Evolutionary conservation across 805 yeast genomes (phyloP), one percentile per base, ranked within the genome.

Genomic region (Candida mattraensis): DNA sequence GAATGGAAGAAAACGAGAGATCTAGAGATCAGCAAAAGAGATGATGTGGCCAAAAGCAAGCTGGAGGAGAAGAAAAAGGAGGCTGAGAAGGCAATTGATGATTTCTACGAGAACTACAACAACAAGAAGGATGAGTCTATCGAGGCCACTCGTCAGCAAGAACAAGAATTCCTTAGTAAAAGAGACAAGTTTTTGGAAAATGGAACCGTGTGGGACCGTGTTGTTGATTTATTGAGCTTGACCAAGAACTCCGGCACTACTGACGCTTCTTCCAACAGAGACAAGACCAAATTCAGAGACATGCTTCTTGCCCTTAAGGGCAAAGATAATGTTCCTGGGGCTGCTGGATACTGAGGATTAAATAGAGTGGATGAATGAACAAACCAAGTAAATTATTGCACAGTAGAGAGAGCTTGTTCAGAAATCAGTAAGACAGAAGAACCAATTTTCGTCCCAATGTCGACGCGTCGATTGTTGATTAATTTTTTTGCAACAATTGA

Each of bases 41-140:
- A 91, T 54, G 80, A 74, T 48, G 77, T 76, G 45, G 81, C 83
- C 50, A 67, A 66, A 14, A 67, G 76, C 48, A 83, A 77, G 58
- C 76, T 83, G 54, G 67, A 67, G 19, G 87, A 80, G 42, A 72
- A 87, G 40, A 74, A 83, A 37, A 74, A 76, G 33, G 81, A 82
- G 44, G 98, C 98, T 7, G 76, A 78, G 54, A 78, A 80, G 58
- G 80, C 87, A 35, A 78, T 88, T 54, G 96, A 91, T 59, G 95
- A 85, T 46, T 91, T 91, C 61, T 91, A 91, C 62, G 95, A 87
- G 51, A 82, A 81, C 56, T 91, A 91, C 70, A 88, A 87, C 66
- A 69, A 72, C 56, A 89, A 89, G 67, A 83, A 80, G 61, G 91
- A 87, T 35, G 74, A 74, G 47, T 76, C 79, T 33, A 66, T 80